These are phyloP conservation scores for Tardiomyces blankii DNA, from an alignment of 1,139 yeast species.

Conservation along the genomic window DNA sequence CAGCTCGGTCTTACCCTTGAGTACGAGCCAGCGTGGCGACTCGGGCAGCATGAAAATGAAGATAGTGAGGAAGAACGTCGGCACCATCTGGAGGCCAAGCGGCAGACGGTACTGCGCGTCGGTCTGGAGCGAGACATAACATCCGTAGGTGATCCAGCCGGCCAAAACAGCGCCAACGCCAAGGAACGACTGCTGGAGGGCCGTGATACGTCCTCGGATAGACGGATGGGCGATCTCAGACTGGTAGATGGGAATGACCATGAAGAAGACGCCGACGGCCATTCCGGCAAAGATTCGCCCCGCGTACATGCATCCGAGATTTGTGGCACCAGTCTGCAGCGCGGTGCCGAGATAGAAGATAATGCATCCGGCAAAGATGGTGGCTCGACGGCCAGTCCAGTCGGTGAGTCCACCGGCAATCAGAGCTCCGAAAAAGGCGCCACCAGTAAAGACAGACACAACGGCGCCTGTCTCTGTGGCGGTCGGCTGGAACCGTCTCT, in stretches of 20 bases:
- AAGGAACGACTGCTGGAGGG: not conserved
- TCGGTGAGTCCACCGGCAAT: constrained; percentile 14
- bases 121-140: not conserved
- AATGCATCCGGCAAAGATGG: constrained; percentile 6
- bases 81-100: not conserved
- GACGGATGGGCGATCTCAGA: not conserved
- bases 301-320: not conserved
- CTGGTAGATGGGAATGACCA: not conserved
- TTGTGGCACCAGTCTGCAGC: not conserved
- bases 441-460: constrained; percentile 24
- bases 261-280: not conserved
- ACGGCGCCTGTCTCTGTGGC: constrained; percentile 20
- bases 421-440: constrained; percentile 25
- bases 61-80: not conserved
- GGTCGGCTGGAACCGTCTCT: constrained; percentile 14
- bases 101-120: not conserved
- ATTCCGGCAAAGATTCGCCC: not conserved
- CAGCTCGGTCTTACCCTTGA: constrained; percentile 31
- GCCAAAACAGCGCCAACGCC: not conserved
- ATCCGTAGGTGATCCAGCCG: not conserved
- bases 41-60: constrained; percentile 46
- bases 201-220: not conserved
- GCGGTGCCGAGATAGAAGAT: not conserved
- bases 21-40: constrained; percentile 59
- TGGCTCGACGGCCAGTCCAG: constrained; percentile 12